These are phyloP conservation scores for Kluyveromyces marxianus DNA, from an alignment of 1,139 yeast species.

Conservation along the genomic window DNA sequence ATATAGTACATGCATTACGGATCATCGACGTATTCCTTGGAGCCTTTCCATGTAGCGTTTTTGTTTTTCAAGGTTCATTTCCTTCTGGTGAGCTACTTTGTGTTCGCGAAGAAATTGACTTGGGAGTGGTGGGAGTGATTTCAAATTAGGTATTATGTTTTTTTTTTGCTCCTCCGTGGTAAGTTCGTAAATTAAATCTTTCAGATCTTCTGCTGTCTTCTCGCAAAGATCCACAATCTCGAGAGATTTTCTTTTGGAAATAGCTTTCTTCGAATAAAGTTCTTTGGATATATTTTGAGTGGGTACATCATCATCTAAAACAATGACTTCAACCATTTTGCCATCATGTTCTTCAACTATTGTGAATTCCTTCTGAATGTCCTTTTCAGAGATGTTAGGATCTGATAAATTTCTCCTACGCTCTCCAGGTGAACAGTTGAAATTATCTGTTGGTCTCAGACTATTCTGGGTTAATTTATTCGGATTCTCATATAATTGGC, in stretches of 20 bases:
- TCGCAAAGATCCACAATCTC: slow-evolving; percentile 25
- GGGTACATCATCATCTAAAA: slow-evolving; percentile 11
- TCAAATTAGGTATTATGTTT: not conserved
- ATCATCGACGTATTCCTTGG: not conserved
- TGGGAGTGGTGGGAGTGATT: slow-evolving; percentile 1
- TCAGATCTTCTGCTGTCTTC: slow-evolving; percentile 24
- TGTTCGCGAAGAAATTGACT: not conserved
- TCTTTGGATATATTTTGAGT: not conserved
- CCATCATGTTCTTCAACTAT: slow-evolving; percentile 17
- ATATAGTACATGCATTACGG: not conserved
- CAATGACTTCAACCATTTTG: slow-evolving; percentile 21
- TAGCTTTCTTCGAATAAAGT: not conserved
- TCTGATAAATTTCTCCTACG: not conserved
- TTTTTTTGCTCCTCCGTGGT: slow-evolving; percentile 3
- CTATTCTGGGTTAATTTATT: not conserved
- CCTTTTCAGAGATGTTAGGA: not conserved
- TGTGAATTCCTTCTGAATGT: not conserved
- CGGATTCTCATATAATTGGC: not conserved
- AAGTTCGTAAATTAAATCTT: slow-evolving; percentile 18
- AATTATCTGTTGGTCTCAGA: too few relatives aligned
- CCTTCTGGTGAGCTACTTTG: not conserved
- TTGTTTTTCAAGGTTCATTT: slow-evolving; percentile 2
- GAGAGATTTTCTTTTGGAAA: slow-evolving; percentile 8
- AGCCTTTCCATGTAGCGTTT: slow-evolving; percentile 4
- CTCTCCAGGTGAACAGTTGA: too few relatives aligned